phyloP scores from a whole-genome alignment of 1,284 basidiomycete species.

The Ceratobasidium sp. region DNA sequence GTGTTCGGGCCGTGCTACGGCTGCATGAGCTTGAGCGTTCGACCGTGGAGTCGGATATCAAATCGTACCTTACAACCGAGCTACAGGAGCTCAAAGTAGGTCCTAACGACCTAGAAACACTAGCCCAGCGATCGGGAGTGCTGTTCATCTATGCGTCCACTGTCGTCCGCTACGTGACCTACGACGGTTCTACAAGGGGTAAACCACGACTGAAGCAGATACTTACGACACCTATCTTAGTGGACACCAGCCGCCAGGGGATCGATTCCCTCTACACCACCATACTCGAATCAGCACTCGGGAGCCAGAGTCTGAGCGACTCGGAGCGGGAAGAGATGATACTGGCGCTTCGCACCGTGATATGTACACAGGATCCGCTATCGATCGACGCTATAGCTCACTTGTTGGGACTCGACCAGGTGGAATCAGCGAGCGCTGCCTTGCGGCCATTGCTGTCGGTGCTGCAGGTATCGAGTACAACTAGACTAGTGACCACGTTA shows the following conservation, averaged over 20 bases:
- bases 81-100: background rate
- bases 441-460: slow-evolving; percentile 9
- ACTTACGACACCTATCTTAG: background rate
- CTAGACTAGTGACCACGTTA: background rate
- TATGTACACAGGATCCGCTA: slow-evolving; percentile 31
- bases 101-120: background rate
- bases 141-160: slow-evolving; percentile 24
- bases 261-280: slow-evolving; percentile 3
- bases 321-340: background rate
- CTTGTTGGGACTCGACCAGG: background rate
- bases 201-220: background rate
- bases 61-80: background rate
- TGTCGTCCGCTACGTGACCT: background rate
- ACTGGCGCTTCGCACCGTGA: slow-evolving; percentile 5
- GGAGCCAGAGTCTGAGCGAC: background rate
- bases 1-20: background rate
- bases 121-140: background rate
- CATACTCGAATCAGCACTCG: slow-evolving; percentile 5
- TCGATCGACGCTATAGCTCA: slow-evolving; percentile 1
- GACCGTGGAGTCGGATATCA: background rate
- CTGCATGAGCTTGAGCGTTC: background rate
- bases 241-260: background rate
- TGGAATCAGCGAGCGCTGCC: background rate
- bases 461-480: slow-evolving; percentile 2
- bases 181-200: background rate